These are phyloP conservation scores for Dactylellina parvicollis DNA, from an alignment of 2,329 filamentous ascomycete species.

Conservation along the genomic window DNA sequence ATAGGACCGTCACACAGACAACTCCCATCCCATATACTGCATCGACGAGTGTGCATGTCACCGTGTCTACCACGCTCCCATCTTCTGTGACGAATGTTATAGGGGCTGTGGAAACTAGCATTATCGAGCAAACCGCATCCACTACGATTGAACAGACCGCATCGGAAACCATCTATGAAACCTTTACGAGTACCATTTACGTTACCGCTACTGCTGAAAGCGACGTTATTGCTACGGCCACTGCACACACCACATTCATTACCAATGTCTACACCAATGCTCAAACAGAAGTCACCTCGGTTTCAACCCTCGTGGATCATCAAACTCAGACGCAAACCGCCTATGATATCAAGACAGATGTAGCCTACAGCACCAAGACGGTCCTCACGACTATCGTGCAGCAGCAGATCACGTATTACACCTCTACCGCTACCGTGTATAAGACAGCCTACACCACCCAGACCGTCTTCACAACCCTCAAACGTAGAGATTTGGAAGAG, in stretches of 20 bases:
- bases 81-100: background rate
- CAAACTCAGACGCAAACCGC: background rate
- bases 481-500: background rate
- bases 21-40: background rate
- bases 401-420: background rate
- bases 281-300: slow-evolving; percentile 7
- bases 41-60: background rate
- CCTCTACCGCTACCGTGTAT: background rate
- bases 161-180: slow-evolving; percentile 16
- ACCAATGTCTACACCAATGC: background rate
- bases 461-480: background rate
- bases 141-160: slow-evolving; percentile 14
- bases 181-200: slow-evolving; percentile 6
- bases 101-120: background rate
- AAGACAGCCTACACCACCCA: background rate
- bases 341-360: background rate
- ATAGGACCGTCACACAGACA: slow-evolving; percentile 3
- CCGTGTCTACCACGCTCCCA: background rate
- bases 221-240: slow-evolving; percentile 13
- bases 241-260: slow-evolving; percentile 7
- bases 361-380: slow-evolving; percentile 1
- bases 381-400: background rate
- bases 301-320: slow-evolving; percentile 1
- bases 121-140: slow-evolving; percentile 14
- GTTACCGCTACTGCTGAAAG: slow-evolving; percentile 7